Conservation (phyloP, 768 basidiomycete genomes). For the Suillus luteus region DNA sequence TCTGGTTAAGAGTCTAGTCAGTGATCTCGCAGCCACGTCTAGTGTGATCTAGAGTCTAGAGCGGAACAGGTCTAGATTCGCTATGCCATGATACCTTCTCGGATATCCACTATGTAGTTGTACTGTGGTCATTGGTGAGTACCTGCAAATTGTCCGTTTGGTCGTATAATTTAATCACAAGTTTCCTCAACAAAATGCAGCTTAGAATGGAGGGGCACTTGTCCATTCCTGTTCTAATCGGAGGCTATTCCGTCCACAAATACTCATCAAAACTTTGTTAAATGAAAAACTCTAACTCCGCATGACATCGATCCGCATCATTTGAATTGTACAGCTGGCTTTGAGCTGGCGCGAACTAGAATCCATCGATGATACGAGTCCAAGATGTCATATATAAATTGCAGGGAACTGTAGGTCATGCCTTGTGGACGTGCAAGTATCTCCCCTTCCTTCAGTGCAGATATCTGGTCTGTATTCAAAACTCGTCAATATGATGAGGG, state of each 20-base stretch:
- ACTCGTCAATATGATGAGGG: neutral
- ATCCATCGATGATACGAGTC: neutral
- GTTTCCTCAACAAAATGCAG: neutral
- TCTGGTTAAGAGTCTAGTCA: neutral
- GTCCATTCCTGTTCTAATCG: neutral
- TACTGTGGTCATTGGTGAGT: neutral
- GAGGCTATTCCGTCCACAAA: neutral
- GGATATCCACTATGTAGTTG: neutral
- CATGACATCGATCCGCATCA: neutral
- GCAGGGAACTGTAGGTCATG: neutral
- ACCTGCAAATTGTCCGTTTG: neutral
- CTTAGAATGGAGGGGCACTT: neutral
- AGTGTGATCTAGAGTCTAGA: neutral
- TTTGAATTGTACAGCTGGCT: neutral
- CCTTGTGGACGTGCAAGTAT: neutral
- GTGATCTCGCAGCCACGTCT: neutral
- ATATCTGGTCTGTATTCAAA: neutral
- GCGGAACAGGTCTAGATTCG: neutral
- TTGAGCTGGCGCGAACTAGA: neutral
- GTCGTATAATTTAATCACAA: neutral
- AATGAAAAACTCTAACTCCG: neutral
- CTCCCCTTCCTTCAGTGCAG: neutral
- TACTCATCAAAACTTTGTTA: neutral
- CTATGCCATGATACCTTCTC: neutral
- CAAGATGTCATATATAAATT: neutral